Conservation (phyloP, 495 filamentous ascomycete species). For the Xylaria palmicola region DNA sequence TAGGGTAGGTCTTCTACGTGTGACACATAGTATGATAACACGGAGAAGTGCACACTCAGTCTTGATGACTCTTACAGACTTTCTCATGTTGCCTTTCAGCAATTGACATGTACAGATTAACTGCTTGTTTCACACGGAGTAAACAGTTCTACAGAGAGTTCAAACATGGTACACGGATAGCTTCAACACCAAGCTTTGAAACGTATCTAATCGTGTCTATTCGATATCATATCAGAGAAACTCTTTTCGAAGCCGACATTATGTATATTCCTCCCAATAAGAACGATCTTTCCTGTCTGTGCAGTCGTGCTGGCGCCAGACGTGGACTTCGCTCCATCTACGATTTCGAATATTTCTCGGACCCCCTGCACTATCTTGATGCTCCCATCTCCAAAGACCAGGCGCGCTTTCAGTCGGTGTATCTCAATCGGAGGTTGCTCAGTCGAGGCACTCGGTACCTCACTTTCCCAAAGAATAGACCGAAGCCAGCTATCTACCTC, state of each 20-base stretch:
- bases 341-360: constrained; percentile 87
- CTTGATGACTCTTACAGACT: too few species aligned
- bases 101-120: too few species aligned
- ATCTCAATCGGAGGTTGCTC: constrained; percentile 58
- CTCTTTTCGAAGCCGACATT: constrained; percentile 45
- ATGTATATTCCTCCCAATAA: constrained; percentile 71
- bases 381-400: constrained; percentile 59
- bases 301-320: constrained; percentile 12
- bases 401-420: constrained; percentile 80
- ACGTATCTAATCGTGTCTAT: not conserved
- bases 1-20: too few species aligned
- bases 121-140: too few species aligned
- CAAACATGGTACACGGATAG: too few species aligned
- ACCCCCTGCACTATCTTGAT: constrained; percentile 86
- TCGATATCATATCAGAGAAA: constrained; percentile 25
- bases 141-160: too few species aligned
- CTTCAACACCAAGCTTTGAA: not conserved
- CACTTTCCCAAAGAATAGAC: constrained; percentile 77
- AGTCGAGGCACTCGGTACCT: constrained; percentile 49
- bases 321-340: constrained; percentile 53
- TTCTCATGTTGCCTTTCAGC: too few species aligned
- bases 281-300: constrained; percentile 66
- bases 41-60: too few species aligned
- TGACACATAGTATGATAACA: too few species aligned
- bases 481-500: constrained; percentile 79